Evolutionary conservation across 73 alveolate genomes (phyloP), one percentile per base, ranked within the genome.

Genomic region (Paramecium tetraurelia): DNA sequence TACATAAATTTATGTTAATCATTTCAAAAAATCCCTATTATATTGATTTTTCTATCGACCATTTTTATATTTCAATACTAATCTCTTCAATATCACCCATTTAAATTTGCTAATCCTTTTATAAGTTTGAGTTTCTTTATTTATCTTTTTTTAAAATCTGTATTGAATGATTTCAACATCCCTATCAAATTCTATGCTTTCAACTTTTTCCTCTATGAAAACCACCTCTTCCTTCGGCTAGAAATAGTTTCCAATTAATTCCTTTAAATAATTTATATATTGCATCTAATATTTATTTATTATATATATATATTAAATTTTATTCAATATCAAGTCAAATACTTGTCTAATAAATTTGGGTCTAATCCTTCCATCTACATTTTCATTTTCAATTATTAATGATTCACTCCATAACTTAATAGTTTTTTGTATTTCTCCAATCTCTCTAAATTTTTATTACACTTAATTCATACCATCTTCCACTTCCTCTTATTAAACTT

Each of bases 331-430:
- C 68, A 33, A 75, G 14, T 43, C 20, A 80, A 9, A 80, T 80
- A 80, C 43, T 41, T 44, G 57, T 80, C 90, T 46, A 80, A 44
- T 46, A 48, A 80, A 44, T 80, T 80, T 46, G 75, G 90, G 29
- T 80, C 76, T 44, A 80, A 21, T 3, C 76, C 90, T 80, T 80
- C 90, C 29, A 43, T 31, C 57, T 48, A 27, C 90, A 80, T 80
- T 80, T 46, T 80, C 75, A 80, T 43, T 22, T 80, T 80, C 35
- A 80, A 80, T 80, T 80, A 80, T 20, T 11, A 38, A 44, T 31
- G 8, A 21, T 10, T n/a, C 18, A 77, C 89, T 16, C 89, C 89
- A 77, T 77, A 80, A 44, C 63, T 31, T 21, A 80, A 43, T 44
- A 80, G 38, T 48, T 80, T 80, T 3, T 31, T 80, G 27, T 80